These are phyloP conservation scores for Cryptococcus wingfieldii DNA, from an alignment of 1,284 basidiomycete genomes.

Conservation along the genomic window DNA sequence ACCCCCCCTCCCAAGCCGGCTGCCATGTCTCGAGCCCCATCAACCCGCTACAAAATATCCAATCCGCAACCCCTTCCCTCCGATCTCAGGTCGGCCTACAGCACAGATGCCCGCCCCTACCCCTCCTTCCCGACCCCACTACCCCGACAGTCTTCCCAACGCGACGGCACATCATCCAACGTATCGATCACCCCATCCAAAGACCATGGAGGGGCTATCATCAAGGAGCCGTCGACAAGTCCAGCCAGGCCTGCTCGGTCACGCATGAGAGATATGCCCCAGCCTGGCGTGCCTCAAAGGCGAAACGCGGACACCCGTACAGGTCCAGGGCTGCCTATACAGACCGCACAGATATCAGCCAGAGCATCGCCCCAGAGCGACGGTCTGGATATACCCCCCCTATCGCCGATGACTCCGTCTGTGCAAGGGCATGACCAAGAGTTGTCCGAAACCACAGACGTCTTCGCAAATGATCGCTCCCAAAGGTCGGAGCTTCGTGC, in stretches of 20 bases:
- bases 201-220: background rate
- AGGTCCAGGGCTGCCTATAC: conserved; percentile 15
- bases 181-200: background rate
- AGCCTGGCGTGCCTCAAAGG: background rate
- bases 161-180: conserved; percentile 3
- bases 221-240: conserved; percentile 13
- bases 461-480: conserved; percentile 37
- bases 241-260: conserved; percentile 32
- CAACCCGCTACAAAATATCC: conserved; percentile 33
- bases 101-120: conserved; percentile 18
- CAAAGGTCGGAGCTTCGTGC: conserved; percentile 35
- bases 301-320: conserved; percentile 1
- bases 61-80: conserved; percentile 25
- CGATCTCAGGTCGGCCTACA: conserved; percentile 12
- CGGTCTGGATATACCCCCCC: conserved; percentile 19
- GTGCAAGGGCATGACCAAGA: background rate
- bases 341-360: conserved; percentile 13
- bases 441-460: conserved; percentile 25
- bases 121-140: conserved; percentile 12
- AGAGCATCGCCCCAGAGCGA: background rate
- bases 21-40: conserved; percentile 11
- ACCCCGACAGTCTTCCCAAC: background rate
- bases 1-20: background rate
- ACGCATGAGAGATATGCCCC: conserved; percentile 23
- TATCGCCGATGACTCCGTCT: conserved; percentile 21